Conservation (phyloP, 169 alveolate species). For the Miamiensis avidus region DNA sequence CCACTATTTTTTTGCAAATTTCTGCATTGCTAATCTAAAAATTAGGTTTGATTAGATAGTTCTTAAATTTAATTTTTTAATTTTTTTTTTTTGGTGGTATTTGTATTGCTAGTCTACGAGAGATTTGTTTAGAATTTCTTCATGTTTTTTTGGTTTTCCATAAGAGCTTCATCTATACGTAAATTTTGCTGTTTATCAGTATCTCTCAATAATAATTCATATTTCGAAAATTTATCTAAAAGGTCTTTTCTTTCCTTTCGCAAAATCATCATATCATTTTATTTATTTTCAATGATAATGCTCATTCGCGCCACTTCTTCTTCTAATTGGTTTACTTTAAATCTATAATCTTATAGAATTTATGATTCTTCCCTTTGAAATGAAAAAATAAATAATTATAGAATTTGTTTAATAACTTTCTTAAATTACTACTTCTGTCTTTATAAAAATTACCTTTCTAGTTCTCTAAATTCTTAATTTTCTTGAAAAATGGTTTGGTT, state of each 20-base stretch:
- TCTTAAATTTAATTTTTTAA: no score
- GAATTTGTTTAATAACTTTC: no score
- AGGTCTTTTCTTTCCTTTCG: neutral
- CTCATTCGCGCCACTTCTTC: neutral
- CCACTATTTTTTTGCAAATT: no score
- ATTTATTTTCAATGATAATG: neutral
- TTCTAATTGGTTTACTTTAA: neutral
- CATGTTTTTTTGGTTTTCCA: neutral
- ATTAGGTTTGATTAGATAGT: no score
- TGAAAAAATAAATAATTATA: no score
- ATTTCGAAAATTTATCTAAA: neutral
- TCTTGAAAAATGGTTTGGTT: neutral
- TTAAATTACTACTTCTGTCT: neutral
- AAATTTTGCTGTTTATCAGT: neutral
- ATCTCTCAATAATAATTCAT: neutral
- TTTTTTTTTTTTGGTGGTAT: neutral
- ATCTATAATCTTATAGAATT: neutral
- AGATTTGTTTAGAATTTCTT: neutral
- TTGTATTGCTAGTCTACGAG: neutral
- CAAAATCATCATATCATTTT: neutral
- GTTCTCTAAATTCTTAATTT: neutral
- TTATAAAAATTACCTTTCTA: neutral
- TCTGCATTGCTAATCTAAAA: no score
- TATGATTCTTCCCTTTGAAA: neutral
- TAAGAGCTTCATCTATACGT: neutral